Evolutionary conservation across 177 flowering plant genomes (phyloP).

Genomic region (Vitis hybrid): DNA sequence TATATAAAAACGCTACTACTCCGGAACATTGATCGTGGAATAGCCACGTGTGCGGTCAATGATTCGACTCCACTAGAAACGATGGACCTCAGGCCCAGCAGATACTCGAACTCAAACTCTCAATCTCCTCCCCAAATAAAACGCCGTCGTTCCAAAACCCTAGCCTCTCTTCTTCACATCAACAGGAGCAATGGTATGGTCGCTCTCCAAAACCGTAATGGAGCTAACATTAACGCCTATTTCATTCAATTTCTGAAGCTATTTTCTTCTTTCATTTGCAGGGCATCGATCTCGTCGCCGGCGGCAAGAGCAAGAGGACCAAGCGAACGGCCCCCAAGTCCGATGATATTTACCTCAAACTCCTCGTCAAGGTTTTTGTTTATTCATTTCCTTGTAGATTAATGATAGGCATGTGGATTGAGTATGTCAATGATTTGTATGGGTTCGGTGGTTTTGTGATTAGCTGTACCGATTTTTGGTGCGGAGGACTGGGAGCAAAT

Average conservation of each 20-base stretch:
- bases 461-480: constrained; percentile 81
- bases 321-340: constrained; percentile 69
- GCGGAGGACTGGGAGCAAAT: constrained; percentile 69
- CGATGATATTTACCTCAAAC: constrained; percentile 68
- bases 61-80: too few species aligned
- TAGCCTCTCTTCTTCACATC: constrained; percentile 7
- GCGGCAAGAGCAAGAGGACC: constrained; percentile 74
- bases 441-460: not conserved
- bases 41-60: too few species aligned
- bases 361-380: constrained; percentile 59
- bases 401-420: not conserved
- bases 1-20: too few species aligned
- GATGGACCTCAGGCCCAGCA: too few species aligned
- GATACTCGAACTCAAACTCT: too few species aligned
- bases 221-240: not conserved
- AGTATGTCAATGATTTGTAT: not conserved
- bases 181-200: constrained; percentile 11
- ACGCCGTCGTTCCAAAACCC: constrained; percentile 9
- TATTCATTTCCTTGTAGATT: not conserved
- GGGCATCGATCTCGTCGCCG: constrained; percentile 69
- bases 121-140: too few species aligned
- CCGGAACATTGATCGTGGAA: too few species aligned
- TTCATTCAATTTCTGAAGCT: not conserved
- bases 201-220: not conserved
- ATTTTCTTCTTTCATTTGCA: not conserved